Base-by-base conservation (phyloP, 805 yeast genomes). In the Tetrapisispora phaffii region DNA sequence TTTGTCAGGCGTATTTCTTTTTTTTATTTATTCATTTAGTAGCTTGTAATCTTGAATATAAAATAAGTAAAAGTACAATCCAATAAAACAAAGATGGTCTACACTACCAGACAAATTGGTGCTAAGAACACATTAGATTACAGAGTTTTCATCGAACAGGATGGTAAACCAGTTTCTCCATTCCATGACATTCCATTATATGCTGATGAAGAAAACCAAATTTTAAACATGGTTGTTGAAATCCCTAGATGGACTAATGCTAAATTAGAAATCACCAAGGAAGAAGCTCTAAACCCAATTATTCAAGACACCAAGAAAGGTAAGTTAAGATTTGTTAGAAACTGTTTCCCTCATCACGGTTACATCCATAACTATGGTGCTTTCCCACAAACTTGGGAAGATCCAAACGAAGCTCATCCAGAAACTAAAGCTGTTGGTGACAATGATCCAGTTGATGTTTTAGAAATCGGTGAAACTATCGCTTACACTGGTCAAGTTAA, bases 241-340 rank as follows among this genome's bases (percentile, higher is more conserved):
- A 88, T 93, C 55, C 98, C 98, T 65, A 84, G 97, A 70, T 90
- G 97, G 97, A 77, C 95, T 62, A 93, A 93, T 66, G 97, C 97
- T 54, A 93, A 93, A 75, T 75, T 89, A 67, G 98, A 93, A 70
- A 88, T 89, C 69, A 78, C 84, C 67, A 89, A 88, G 72, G 95
- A 85, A 59, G 71, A 71, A 57, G 69, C 77, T 39, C 75, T 88
- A 65, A 93, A 93, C 75, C 98, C 98, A 60, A 93, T 93, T 58
- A 74, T 85, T 50, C 98, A 93, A 74, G 98, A 93, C 71, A 85
- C 94, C 63, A 93, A 93, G 76, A 90, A 93, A 76, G 97, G 97
- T 56, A 83, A 87, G 69, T 79, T 88, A 62, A 81, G 97, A 73
- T 93, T 82, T 58, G 97, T 93, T 49, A 82, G 95, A 74, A 93